A percentile compares a stretch with the other conserved stretches of the same genome.
Evolutionary conservation across 2,329 filamentous ascomycete species (phyloP).

Genomic region (Fonsecaea monophora): DNA sequence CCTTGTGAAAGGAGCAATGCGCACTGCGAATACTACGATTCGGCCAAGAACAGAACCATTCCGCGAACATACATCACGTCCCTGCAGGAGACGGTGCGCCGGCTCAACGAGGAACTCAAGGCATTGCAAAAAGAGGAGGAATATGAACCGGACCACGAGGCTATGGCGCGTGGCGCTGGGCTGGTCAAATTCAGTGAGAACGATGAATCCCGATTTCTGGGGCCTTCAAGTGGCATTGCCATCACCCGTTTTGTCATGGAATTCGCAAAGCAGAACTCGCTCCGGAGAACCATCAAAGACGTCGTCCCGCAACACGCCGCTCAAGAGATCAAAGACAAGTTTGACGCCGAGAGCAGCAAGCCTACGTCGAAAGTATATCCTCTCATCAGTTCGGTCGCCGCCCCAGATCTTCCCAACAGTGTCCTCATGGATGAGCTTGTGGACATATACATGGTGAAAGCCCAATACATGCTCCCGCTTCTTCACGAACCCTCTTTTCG

Average conservation of each 20-base stretch:
- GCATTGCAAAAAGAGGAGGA: slow-evolving; percentile 79
- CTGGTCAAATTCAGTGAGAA: slow-evolving; percentile 83
- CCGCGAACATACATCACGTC: slow-evolving; percentile 91
- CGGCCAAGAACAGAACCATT: slow-evolving; percentile 82
- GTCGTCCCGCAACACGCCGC: slow-evolving; percentile 79
- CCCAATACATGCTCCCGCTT: slow-evolving; percentile 84
- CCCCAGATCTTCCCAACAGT: slow-evolving; percentile 74
- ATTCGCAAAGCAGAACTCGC: slow-evolving; percentile 90
- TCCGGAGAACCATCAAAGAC: slow-evolving; percentile 88
- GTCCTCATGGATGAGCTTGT: slow-evolving; percentile 78
- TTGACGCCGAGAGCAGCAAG: slow-evolving; percentile 68
- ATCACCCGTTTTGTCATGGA: slow-evolving; percentile 96
- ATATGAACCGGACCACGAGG: slow-evolving; percentile 74
- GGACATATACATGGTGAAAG: slow-evolving; percentile 85
- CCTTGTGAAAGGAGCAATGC: slow-evolving; percentile 93
- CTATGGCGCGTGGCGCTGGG: slow-evolving; percentile 85
- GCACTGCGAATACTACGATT: slow-evolving; percentile 94
- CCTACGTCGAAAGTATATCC: slow-evolving; percentile 83
- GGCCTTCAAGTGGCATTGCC: slow-evolving; percentile 92
- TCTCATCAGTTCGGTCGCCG: slow-evolving; percentile 83
- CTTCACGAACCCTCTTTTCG: slow-evolving; percentile 83
- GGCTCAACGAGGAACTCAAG: slow-evolving; percentile 80
- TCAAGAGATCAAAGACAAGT: slow-evolving; percentile 71
- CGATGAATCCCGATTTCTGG: slow-evolving; percentile 88
- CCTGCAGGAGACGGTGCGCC: slow-evolving; percentile 83